phyloP scores from a whole-genome alignment of 2,329 filamentous ascomycete species.

The Neopestalotiopsis sp. region DNA sequence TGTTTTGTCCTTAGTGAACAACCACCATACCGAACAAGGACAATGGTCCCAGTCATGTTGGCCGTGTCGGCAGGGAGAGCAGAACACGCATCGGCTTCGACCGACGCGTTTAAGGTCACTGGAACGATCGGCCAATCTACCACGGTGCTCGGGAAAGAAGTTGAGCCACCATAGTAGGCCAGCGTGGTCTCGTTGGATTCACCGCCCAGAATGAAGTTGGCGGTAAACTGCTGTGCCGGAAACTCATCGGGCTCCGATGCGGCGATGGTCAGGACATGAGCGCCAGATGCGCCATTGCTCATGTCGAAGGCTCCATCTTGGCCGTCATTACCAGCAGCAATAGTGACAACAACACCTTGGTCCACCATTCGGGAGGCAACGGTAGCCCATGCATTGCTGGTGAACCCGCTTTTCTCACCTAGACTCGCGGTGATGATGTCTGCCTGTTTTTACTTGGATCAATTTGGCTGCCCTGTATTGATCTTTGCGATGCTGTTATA shows the following conservation, averaged over 20 bases:
- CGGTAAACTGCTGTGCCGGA: constrained; percentile 28
- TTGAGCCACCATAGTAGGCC: constrained; percentile 29
- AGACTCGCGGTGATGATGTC: constrained; percentile 32
- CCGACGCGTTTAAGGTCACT: constrained; percentile 30
- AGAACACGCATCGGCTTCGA: constrained; percentile 32
- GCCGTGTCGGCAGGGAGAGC: constrained; percentile 27
- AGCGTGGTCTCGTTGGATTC: constrained; percentile 30
- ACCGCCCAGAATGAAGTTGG: constrained; percentile 28
- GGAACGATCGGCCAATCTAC: constrained; percentile 32
- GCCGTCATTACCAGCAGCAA: constrained; percentile 30
- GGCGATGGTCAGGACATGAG: constrained; percentile 33
- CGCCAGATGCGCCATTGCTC: constrained; percentile 32
- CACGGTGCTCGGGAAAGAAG: constrained; percentile 30
- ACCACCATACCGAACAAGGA: constrained; percentile 26
- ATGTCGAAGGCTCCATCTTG: constrained; percentile 31
- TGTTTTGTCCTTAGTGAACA: constrained; percentile 31
- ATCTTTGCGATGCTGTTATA: background rate
- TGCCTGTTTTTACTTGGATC: constrained; percentile 20
- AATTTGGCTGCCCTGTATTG: background rate
- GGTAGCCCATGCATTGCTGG: constrained; percentile 47
- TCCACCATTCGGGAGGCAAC: constrained; percentile 47
- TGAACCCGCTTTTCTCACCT: constrained; percentile 29
- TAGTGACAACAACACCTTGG: constrained; percentile 33
- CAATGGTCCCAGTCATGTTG: constrained; percentile 25
- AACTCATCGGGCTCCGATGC: constrained; percentile 27